phyloP scores from a whole-genome alignment of 2,329 filamentous ascomycete genomes.

The Botrytis byssoidea region DNA sequence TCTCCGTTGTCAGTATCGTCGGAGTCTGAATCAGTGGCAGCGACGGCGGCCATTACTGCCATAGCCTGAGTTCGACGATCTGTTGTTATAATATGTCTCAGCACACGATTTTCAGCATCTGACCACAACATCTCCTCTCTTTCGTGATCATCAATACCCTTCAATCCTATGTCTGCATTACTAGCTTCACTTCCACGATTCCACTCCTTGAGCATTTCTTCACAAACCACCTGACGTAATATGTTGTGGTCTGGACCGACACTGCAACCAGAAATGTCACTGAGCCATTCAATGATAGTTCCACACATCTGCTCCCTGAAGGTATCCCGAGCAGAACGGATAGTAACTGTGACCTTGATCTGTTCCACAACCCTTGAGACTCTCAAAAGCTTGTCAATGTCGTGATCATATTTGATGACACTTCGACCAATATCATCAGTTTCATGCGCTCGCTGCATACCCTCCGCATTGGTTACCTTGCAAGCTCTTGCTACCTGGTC shows the following conservation, averaged over 20 bases:
- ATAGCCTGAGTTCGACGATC: constrained; percentile 27
- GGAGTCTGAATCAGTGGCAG: constrained; percentile 26
- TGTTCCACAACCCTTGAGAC: constrained; percentile 89
- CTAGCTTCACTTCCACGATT: constrained; percentile 77
- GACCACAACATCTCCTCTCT: constrained; percentile 38
- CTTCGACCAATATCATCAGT: constrained; percentile 86
- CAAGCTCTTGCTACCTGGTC: constrained; percentile 91
- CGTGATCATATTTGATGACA: constrained; percentile 72
- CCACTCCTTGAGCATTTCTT: constrained; percentile 89
- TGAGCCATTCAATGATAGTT: constrained; percentile 94
- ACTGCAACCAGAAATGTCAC: constrained; percentile 86
- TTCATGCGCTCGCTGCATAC: constrained; percentile 75
- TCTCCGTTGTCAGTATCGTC: constrained; percentile 30
- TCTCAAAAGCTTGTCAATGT: constrained; percentile 69
- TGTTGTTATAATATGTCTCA: constrained; percentile 27
- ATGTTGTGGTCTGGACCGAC: constrained; percentile 78
- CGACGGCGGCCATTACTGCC: constrained; percentile 27
- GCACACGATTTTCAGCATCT: constrained; percentile 30
- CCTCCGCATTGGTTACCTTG: constrained; percentile 66
- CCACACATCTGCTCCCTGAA: constrained; percentile 98
- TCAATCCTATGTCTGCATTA: constrained; percentile 73
- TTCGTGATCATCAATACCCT: constrained; percentile 81
- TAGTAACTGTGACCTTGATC: constrained; percentile 93
- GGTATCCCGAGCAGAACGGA: constrained; percentile 88
- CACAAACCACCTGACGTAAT: constrained; percentile 78